These are phyloP conservation scores for Cladophialophora immunda DNA, from an alignment of 2,329 filamentous ascomycete species.

Conservation along the genomic window DNA sequence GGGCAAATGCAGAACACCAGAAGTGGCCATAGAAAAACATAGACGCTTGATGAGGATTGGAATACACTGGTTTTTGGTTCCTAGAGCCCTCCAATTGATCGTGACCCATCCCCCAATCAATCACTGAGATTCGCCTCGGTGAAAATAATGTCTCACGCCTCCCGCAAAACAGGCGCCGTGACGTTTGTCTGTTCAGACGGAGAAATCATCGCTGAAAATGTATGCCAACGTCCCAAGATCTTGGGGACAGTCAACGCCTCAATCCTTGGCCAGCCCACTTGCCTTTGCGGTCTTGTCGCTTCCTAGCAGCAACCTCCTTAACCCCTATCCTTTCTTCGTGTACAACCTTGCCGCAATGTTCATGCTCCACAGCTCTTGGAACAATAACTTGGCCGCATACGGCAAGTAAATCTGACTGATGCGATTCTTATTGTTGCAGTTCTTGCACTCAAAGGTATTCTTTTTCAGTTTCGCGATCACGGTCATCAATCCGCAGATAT, in stretches of 20 bases:
- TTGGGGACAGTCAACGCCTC: neutral
- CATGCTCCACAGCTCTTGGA: constrained; percentile 98
- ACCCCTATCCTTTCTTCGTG: constrained; percentile 64
- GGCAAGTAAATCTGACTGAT: constrained; percentile 98
- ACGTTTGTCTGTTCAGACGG: neutral
- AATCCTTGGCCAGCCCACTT: neutral
- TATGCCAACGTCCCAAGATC: neutral
- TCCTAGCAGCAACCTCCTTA: neutral
- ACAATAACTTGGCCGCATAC: constrained; percentile 95
- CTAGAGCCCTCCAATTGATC: neutral
- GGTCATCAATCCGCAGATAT: constrained; percentile 98
- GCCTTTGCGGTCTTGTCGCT: neutral
- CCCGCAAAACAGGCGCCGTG: neutral
- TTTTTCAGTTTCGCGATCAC: constrained; percentile 96
- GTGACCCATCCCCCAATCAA: neutral
- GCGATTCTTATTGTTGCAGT: constrained; percentile 99
- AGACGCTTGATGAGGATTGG: neutral
- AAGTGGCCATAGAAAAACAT: neutral
- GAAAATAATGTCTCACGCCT: neutral
- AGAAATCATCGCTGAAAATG: constrained; percentile 8
- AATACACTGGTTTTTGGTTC: neutral
- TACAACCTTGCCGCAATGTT: constrained; percentile 99
- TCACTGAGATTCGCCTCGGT: neutral
- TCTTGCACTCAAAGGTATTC: constrained; percentile 93
- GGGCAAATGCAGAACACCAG: neutral